These are phyloP conservation scores for Sanghuangporus baumii DNA, from an alignment of 1,284 basidiomycete genomes.

Conservation along the genomic window DNA sequence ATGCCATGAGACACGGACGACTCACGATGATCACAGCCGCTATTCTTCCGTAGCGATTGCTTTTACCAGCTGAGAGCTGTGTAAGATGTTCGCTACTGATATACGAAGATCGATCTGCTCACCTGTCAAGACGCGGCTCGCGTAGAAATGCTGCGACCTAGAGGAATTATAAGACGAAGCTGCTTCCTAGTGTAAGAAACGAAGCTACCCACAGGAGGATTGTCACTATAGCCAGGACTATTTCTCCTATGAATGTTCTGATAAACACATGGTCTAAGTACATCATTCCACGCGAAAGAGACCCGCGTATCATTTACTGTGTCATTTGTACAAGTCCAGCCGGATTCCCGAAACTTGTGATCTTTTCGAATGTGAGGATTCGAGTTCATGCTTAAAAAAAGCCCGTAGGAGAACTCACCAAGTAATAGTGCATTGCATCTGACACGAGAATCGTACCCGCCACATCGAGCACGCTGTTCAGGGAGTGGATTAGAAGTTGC, in stretches of 20 bases:
- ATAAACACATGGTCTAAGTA: too few species aligned
- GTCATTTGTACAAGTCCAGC: background rate
- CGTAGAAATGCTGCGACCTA: background rate
- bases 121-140: background rate
- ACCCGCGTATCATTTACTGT: background rate
- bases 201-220: background rate
- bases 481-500: background rate
- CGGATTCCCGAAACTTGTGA: background rate
- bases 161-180: background rate
- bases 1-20: background rate
- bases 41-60: background rate
- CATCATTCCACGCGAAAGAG: background rate
- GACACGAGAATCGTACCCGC: background rate
- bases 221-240: background rate
- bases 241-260: background rate
- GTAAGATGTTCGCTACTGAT: background rate
- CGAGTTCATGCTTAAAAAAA: too few species aligned
- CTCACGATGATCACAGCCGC: background rate
- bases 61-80: background rate
- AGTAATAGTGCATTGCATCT: background rate
- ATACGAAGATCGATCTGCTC: background rate
- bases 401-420: background rate
- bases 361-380: background rate
- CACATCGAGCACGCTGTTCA: background rate
- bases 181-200: background rate